Base-by-base conservation (phyloP, 2,329 filamentous ascomycete species). In the Leptoxyphium fumago region DNA sequence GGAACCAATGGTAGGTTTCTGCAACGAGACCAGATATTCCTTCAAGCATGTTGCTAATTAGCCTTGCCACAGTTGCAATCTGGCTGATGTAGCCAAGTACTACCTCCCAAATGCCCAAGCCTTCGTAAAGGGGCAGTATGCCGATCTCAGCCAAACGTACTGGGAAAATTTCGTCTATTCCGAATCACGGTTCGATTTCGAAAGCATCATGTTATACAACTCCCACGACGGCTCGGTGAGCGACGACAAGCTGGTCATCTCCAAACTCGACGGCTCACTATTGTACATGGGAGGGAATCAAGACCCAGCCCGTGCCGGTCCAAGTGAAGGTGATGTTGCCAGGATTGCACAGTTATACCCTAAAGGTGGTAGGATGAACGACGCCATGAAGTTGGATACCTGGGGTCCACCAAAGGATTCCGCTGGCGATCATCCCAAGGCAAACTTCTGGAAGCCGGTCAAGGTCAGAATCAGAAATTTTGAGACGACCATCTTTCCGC, bases 171-270 rank as follows among this genome's bases (percentile, higher is more conserved):
- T 39, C n/a, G 21, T 26, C 14, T 26, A 32, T 5, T 43, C 36
- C 5, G n/a, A 45, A 7, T 7, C 26, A 7, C 21, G 21, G 7
- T 45, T 45, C 21, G 44, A 45, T n/a, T 45, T 38, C 11, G 34
- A 43, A 9, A 45, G 44, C 21, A 43, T 45, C 13, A 45, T 45
- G 44, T 39, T 45, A 15, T 45, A 45, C 32, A 42, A 36, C 15
- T 41, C 39, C 26, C 36, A 39, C 13, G 40, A 40, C 13, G 13
- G 15, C 26, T 17, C 17, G 5, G 36, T 41, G 4, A 10, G 9
- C 5, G 28, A 39, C n/a, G 38, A 28, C 2, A 40, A 45, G 4
- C 14, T 15, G 1, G 29, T 26, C 15, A 45, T 2, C 40, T 38
- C 10, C 34, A 45, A 29, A 32, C 29, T 15, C 43, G 44, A 41